These are phyloP conservation scores for Oidiodendron maius DNA, from an alignment of 495 filamentous ascomycete species.

Conservation along the genomic window DNA sequence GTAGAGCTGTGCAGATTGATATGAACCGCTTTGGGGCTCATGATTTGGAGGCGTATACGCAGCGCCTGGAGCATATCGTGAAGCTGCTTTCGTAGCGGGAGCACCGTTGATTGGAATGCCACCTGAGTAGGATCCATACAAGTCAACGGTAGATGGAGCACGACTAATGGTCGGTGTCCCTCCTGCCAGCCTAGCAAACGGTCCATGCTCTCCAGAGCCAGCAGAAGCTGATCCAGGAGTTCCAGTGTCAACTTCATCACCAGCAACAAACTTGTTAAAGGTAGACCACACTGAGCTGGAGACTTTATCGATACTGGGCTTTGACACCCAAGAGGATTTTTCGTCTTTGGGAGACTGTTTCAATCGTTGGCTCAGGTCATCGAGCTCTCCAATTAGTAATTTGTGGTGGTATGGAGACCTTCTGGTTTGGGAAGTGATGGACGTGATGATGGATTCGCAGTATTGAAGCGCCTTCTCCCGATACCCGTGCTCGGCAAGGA, in stretches of 20 bases:
- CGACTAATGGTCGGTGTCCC: conserved; percentile 80
- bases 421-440: conserved; percentile 76
- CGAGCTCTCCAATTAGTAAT: conserved; percentile 64
- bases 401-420: conserved; percentile 79
- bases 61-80: conserved; percentile 57
- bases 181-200: conserved; percentile 73
- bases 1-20: conserved; percentile 29
- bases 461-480: conserved; percentile 83
- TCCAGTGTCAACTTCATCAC: conserved; percentile 68
- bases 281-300: conserved; percentile 80
- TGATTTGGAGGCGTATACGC: conserved; percentile 25
- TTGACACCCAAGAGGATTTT: conserved; percentile 71
- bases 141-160: conserved; percentile 65
- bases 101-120: conserved; percentile 13
- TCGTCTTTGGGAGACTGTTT: conserved; percentile 76
- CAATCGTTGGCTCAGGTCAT: conserved; percentile 77
- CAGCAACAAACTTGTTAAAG: conserved; percentile 92
- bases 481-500: conserved; percentile 76
- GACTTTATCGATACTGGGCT: conserved; percentile 91
- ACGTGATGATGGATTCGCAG: conserved; percentile 75
- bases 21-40: conserved; percentile 18
- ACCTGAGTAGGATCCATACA: conserved; percentile 55
- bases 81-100: conserved; percentile 34
- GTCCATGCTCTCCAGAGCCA: conserved; percentile 56
- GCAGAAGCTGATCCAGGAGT: conserved; percentile 52